These are phyloP conservation scores for Hansfordia pulvinata DNA, from an alignment of 2,329 filamentous ascomycete species.

Conservation along the genomic window DNA sequence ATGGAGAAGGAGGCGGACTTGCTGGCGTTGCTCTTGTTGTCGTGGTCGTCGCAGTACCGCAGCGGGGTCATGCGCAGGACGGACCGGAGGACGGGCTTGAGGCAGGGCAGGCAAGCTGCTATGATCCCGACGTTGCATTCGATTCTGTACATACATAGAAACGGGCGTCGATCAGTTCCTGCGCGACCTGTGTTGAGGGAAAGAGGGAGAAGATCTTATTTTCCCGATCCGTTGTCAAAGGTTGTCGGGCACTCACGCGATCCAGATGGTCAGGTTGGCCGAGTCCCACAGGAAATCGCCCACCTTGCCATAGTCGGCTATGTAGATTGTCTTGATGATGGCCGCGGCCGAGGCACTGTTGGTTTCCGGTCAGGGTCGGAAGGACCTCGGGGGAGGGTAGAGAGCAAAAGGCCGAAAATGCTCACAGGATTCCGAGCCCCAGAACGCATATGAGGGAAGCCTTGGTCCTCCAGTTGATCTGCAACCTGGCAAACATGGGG, in stretches of 20 bases:
- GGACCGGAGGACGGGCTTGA: slow-evolving; percentile 12
- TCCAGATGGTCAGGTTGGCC: slow-evolving; percentile 15
- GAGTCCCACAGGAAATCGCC: slow-evolving; percentile 15
- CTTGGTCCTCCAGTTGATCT: slow-evolving; percentile 14
- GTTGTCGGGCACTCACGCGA: not conserved
- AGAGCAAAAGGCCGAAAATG: no score
- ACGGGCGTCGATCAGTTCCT: not conserved
- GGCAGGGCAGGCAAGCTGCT: slow-evolving; percentile 13
- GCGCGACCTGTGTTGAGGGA: not conserved
- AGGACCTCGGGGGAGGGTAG: no score
- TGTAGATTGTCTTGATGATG: slow-evolving; percentile 13
- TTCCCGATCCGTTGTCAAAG: no score
- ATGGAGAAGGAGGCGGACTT: no score
- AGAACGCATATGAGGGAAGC: slow-evolving; percentile 11
- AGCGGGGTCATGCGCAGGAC: slow-evolving; percentile 2
- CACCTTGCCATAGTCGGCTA: slow-evolving; percentile 10
- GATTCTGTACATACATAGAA: slow-evolving; percentile 14
- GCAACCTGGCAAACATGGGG: slow-evolving; percentile 15
- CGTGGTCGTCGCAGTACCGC: slow-evolving; percentile 1
- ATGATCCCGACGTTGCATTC: no score
- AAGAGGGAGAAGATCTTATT: not conserved
- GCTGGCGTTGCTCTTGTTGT: slow-evolving; percentile 1
- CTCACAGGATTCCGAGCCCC: slow-evolving; percentile 12
- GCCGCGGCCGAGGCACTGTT: slow-evolving; percentile 11
- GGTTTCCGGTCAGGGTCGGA: no score